Conservation (phyloP, 306 rosid genomes). For the Calophaca sinica region DNA sequence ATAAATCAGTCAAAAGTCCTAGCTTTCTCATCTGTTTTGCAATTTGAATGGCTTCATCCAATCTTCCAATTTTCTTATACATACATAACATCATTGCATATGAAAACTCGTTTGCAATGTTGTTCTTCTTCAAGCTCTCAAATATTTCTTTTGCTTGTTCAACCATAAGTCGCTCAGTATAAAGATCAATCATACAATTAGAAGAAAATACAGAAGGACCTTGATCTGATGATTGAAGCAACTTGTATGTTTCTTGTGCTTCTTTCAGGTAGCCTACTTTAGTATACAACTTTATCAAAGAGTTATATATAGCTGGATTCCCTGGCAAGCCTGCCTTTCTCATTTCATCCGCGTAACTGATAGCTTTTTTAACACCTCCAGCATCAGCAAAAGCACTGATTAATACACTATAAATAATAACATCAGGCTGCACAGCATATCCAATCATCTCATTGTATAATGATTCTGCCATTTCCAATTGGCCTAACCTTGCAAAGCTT, state of each 20-base stretch:
- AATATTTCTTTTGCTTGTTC: slow-evolving; percentile 71
- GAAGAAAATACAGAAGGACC: slow-evolving; percentile 74
- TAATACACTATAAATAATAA: slow-evolving; percentile 70
- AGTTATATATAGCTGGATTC: slow-evolving; percentile 61
- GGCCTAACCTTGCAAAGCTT: slow-evolving; percentile 70
- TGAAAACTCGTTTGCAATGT: slow-evolving; percentile 77
- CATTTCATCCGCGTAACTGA: slow-evolving; percentile 64
- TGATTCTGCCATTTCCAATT: slow-evolving; percentile 65
- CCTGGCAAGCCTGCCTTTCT: slow-evolving; percentile 63
- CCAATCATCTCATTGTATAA: slow-evolving; percentile 72
- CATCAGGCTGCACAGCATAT: slow-evolving; percentile 67
- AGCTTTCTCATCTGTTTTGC: slow-evolving; percentile 68
- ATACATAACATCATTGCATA: slow-evolving; percentile 87
- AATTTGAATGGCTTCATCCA: slow-evolving; percentile 66
- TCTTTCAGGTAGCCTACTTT: slow-evolving; percentile 78
- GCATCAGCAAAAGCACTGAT: slow-evolving; percentile 79
- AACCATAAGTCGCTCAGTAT: slow-evolving; percentile 71
- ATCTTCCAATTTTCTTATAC: slow-evolving; percentile 80
- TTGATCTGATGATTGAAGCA: slow-evolving; percentile 60
- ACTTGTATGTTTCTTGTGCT: slow-evolving; percentile 73
- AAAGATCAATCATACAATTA: slow-evolving; percentile 88
- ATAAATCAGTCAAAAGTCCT: slow-evolving; percentile 58
- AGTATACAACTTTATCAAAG: slow-evolving; percentile 82
- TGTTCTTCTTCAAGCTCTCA: slow-evolving; percentile 60
- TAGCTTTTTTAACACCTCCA: slow-evolving; percentile 72